Percentiles rank a stretch among this genome's conserved stretches.
These are phyloP conservation scores for Aspergillus sp. DNA, from an alignment of 2,329 filamentous ascomycete species.

Conservation along the genomic window DNA sequence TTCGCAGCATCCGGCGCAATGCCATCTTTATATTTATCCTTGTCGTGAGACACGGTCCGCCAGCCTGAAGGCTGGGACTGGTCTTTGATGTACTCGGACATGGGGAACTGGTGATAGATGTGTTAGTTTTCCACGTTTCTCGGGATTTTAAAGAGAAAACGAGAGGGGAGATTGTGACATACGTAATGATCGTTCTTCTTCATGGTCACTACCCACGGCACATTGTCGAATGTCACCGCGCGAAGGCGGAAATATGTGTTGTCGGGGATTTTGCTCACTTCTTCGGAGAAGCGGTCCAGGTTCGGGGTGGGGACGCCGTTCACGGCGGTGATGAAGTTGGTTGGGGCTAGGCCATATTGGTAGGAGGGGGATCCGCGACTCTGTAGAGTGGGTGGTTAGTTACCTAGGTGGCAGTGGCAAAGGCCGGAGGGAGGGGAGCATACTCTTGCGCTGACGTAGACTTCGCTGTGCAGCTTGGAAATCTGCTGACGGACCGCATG, in stretches of 20 bases:
- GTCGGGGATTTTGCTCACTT: constrained; percentile 85
- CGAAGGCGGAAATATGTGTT: constrained; percentile 98
- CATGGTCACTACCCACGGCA: constrained; percentile 99
- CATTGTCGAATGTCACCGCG: constrained; percentile 97
- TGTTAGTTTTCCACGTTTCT: background rate
- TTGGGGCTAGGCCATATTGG: constrained; percentile 89
- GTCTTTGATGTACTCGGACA: constrained; percentile 66
- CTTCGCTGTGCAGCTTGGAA: constrained; percentile 90
- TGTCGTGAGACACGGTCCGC: constrained; percentile 59
- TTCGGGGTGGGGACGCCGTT: constrained; percentile 86
- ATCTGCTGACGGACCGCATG: constrained; percentile 97
- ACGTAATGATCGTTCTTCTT: constrained; percentile 99
- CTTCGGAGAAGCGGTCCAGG: constrained; percentile 74
- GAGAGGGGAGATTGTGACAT: constrained; percentile 23
- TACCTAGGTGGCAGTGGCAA: constrained; percentile 8
- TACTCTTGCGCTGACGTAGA: constrained; percentile 85
- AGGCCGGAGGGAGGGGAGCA: constrained; percentile 17
- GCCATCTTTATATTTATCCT: constrained; percentile 40
- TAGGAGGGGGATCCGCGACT: constrained; percentile 81
- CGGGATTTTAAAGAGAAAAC: background rate
- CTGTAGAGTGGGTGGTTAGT: constrained; percentile 22
- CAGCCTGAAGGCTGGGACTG: constrained; percentile 54
- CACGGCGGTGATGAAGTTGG: constrained; percentile 96
- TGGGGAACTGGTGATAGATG: constrained; percentile 55
- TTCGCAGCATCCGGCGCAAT: constrained; percentile 43